phyloP scores from a whole-genome alignment of 148 eudicot genomes.

The Chenopodium quinoa region DNA sequence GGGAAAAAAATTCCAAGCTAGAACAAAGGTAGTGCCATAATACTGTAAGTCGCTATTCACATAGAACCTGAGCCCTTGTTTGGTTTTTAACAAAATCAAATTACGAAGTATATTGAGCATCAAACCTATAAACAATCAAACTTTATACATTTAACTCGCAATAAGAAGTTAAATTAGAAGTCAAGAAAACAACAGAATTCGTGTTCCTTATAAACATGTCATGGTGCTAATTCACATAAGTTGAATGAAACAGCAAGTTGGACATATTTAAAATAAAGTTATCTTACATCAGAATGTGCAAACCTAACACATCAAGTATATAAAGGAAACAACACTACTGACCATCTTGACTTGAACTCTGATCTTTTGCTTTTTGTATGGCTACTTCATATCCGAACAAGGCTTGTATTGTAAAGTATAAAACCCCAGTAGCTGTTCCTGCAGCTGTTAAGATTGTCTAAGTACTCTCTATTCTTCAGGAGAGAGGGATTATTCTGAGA shows the following conservation, averaged over 20 bases:
- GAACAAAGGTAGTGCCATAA: background rate
- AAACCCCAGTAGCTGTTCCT: background rate
- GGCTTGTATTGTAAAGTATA: background rate
- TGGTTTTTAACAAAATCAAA: background rate
- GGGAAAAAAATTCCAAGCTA: no score
- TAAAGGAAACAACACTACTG: background rate
- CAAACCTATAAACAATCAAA: background rate
- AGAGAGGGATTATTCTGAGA: background rate
- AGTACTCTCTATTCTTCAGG: background rate
- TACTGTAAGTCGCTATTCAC: background rate
- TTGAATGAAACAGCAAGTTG: background rate
- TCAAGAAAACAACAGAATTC: background rate
- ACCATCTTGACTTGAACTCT: slow-evolving; percentile 3
- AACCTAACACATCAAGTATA: background rate
- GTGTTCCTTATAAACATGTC: no score
- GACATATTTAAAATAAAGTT: background rate
- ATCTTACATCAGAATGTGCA: background rate
- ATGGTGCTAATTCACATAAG: background rate
- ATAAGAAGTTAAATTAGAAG: background rate
- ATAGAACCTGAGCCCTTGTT: background rate
- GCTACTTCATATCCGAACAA: background rate
- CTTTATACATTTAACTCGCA: background rate
- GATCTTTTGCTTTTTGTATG: background rate
- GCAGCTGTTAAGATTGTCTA: background rate
- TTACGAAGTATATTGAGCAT: background rate